Percentiles rank a stretch among this genome's conserved stretches.
These are phyloP conservation scores for Cymbopogon flexuosus DNA, from an alignment of 202 grass and related monocot species.

Conservation along the genomic window DNA sequence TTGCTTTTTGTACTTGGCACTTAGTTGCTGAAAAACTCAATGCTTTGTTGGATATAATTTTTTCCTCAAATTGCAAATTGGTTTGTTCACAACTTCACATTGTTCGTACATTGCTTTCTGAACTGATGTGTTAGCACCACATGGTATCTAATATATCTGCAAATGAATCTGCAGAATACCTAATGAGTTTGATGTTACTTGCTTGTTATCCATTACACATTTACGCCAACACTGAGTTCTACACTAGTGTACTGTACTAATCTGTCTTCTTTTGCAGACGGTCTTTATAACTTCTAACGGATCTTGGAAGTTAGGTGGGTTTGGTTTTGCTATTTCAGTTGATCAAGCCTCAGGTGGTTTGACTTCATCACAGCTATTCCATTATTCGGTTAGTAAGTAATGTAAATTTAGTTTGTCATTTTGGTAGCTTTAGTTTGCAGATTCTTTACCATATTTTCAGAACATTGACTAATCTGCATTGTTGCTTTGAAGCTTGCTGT, in stretches of 20 bases:
- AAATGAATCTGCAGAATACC: constrained; percentile 4
- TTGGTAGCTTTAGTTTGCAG: background rate
- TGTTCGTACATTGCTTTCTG: background rate
- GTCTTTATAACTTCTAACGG: constrained; percentile 94
- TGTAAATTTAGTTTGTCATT: constrained; percentile 9
- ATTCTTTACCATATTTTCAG: constrained; percentile 16
- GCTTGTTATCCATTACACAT: background rate
- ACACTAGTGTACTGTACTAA: background rate
- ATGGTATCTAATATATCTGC: constrained; percentile 4
- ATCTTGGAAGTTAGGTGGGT: constrained; percentile 99
- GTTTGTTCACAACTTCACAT: background rate
- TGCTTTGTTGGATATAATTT: background rate
- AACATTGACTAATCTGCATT: constrained; percentile 1
- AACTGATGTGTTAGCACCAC: constrained; percentile 8
- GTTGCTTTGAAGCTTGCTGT: background rate
- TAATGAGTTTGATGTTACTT: constrained; percentile 2
- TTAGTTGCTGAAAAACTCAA: constrained; percentile 4
- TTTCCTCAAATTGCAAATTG: background rate
- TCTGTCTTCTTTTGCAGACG: constrained; percentile 44
- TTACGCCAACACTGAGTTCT: background rate
- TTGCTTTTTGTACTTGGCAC: background rate
- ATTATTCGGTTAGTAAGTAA: constrained; percentile 81
- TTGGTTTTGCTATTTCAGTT: constrained; percentile 84
- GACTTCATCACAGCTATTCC: constrained; percentile 75
- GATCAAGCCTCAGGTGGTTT: constrained; percentile 76